These are phyloP conservation scores for Coemansia guatemalensis DNA, from an alignment of 192 early-diverging fungal species.

Conservation along the genomic window DNA sequence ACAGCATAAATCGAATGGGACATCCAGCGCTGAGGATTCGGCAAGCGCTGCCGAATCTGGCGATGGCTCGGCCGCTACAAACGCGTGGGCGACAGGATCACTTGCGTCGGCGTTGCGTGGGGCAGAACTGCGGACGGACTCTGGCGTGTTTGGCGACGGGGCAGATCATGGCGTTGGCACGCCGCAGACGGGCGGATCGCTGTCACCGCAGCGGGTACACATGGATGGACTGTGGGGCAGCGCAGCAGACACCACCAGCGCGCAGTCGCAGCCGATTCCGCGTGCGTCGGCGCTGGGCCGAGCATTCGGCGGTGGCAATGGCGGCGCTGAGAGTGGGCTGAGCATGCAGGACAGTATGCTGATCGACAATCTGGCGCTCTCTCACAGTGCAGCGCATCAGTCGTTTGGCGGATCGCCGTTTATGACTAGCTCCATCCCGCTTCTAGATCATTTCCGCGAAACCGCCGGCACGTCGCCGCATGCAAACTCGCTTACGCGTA, in stretches of 20 bases:
- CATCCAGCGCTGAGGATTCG: slow-evolving; percentile 2
- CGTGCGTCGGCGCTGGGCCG: slow-evolving; percentile 18
- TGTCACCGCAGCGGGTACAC: slow-evolving; percentile 29
- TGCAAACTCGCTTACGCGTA: slow-evolving; percentile 40
- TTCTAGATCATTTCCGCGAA: slow-evolving; percentile 46
- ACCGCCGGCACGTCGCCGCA: slow-evolving; percentile 35
- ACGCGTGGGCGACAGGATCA: slow-evolving; percentile 19
- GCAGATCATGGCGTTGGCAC: background rate
- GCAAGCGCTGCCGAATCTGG: slow-evolving; percentile 10
- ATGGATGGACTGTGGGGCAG: slow-evolving; percentile 14
- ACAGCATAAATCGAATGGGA: background rate
- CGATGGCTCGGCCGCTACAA: slow-evolving; percentile 10
- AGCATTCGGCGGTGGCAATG: slow-evolving; percentile 16
- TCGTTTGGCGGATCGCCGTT: slow-evolving; percentile 46
- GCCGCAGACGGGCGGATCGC: slow-evolving; percentile 6
- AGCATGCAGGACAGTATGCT: slow-evolving; percentile 49
- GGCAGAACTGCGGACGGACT: slow-evolving; percentile 5
- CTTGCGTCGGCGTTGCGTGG: slow-evolving; percentile 14
- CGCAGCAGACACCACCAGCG: slow-evolving; percentile 1
- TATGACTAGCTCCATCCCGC: slow-evolving; percentile 44
- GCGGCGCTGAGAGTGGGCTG: slow-evolving; percentile 23
- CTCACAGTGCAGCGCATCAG: slow-evolving; percentile 40
- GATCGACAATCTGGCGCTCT: slow-evolving; percentile 47
- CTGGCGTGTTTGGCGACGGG: slow-evolving; percentile 8
- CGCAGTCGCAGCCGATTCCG: slow-evolving; percentile 49